phyloP scores from a whole-genome alignment of 2,329 filamentous ascomycete species.

The Apiospora pterosperma region DNA sequence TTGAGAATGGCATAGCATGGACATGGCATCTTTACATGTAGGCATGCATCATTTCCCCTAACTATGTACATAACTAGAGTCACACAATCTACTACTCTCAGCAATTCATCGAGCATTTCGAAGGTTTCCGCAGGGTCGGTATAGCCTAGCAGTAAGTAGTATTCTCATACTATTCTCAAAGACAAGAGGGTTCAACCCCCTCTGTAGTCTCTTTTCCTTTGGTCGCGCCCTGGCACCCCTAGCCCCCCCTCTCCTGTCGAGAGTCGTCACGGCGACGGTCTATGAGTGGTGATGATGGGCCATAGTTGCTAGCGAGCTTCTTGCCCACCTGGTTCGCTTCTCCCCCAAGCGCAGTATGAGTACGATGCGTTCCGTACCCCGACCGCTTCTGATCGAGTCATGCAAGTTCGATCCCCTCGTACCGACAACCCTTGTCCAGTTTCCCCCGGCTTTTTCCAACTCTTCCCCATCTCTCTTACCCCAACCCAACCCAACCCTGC shows the following conservation, averaged over 20 bases:
- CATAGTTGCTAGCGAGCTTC: too few species aligned
- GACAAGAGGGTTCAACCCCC: neutral
- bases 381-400: neutral
- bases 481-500: neutral
- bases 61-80: neutral
- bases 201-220: too few species aligned
- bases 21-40: neutral
- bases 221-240: too few species aligned
- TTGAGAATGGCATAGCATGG: constrained; percentile 5
- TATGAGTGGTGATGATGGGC: too few species aligned
- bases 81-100: neutral
- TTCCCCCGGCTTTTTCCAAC: neutral
- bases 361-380: neutral
- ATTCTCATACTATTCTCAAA: neutral
- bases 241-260: too few species aligned
- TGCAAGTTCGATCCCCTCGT: neutral
- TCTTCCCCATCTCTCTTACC: neutral
- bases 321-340: too few species aligned
- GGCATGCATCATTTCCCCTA: neutral
- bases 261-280: too few species aligned
- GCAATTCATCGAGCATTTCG: neutral
- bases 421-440: neutral
- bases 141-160: neutral
- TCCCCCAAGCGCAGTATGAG: too few species aligned
- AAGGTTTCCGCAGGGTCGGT: neutral